Conservation (phyloP, 345 rosid genomes). For the Kandelia obovata region DNA sequence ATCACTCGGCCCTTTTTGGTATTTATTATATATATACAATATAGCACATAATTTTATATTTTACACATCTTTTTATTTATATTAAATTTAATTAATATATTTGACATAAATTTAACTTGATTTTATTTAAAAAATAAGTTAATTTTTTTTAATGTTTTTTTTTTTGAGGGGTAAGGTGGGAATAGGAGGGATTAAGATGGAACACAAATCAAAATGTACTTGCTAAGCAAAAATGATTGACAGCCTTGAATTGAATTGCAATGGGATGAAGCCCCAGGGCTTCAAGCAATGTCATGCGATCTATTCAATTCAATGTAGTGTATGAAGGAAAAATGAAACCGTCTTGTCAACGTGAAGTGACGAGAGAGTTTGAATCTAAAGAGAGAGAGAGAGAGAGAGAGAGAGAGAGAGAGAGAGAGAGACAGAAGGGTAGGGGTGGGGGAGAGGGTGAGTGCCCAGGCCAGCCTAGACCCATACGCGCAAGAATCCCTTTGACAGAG, state of each 20-base stretch:
- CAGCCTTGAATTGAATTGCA: slow-evolving; percentile 1
- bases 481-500: not conserved
- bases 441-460: too few species aligned
- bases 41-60: too few species aligned
- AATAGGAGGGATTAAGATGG: not conserved
- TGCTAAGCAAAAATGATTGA: slow-evolving; percentile 24
- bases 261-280: not conserved
- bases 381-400: not conserved
- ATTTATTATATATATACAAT: too few species aligned
- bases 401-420: too few species aligned
- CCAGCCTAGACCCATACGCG: not conserved
- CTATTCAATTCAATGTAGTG: not conserved
- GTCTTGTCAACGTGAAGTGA: slow-evolving; percentile 17
- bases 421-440: too few species aligned
- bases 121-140: too few species aligned
- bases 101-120: too few species aligned
- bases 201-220: slow-evolving; percentile 10
- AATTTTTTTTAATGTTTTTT: not conserved
- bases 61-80: too few species aligned
- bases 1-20: too few species aligned
- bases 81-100: too few species aligned
- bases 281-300: not conserved
- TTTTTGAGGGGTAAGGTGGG: not conserved
- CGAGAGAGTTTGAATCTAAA: not conserved
- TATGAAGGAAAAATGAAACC: too few species aligned